These are phyloP conservation scores for Abrus pulchellus DNA, from an alignment of 306 rosid species.

Conservation along the genomic window DNA sequence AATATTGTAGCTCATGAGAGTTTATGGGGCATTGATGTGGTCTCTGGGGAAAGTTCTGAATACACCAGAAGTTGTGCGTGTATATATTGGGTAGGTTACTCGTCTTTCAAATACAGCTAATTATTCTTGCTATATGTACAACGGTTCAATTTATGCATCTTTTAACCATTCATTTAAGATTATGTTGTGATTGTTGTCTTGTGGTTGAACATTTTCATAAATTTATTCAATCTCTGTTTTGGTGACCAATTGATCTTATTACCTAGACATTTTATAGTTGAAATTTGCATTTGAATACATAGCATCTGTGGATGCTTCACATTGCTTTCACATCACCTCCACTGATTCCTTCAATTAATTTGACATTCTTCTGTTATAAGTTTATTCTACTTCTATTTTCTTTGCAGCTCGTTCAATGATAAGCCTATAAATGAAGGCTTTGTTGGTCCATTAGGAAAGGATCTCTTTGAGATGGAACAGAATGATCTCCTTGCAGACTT, in stretches of 20 bases:
- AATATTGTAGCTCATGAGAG: slow-evolving; percentile 85
- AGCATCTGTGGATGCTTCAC: slow-evolving; percentile 1
- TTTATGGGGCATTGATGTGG: slow-evolving; percentile 99
- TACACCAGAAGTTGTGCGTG: slow-evolving; percentile 94
- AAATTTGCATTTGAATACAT: slow-evolving; percentile 15
- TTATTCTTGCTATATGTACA: slow-evolving; percentile 14
- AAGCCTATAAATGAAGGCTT: slow-evolving; percentile 74
- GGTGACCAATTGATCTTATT: slow-evolving; percentile 4
- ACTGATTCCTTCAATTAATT: slow-evolving; percentile 14
- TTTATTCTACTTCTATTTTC: slow-evolving; percentile 2
- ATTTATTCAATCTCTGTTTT: slow-evolving; percentile 22
- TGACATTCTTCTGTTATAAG: slow-evolving; percentile 28
- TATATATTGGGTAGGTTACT: slow-evolving; percentile 83
- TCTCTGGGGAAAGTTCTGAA: slow-evolving; percentile 90
- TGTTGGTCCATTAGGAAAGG: slow-evolving; percentile 77
- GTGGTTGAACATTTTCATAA: neutral
- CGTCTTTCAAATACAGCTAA: slow-evolving; percentile 16
- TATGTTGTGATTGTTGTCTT: neutral
- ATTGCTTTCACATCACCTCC: slow-evolving; percentile 33
- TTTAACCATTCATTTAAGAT: neutral
- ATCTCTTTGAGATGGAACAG: slow-evolving; percentile 90
- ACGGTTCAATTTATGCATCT: slow-evolving; percentile 5
- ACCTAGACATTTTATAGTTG: neutral
- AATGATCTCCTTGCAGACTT: slow-evolving; percentile 84
- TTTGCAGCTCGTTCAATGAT: slow-evolving; percentile 82